These are phyloP conservation scores for Amanita fuliginea DNA, from an alignment of 768 basidiomycete species.

Conservation along the genomic window DNA sequence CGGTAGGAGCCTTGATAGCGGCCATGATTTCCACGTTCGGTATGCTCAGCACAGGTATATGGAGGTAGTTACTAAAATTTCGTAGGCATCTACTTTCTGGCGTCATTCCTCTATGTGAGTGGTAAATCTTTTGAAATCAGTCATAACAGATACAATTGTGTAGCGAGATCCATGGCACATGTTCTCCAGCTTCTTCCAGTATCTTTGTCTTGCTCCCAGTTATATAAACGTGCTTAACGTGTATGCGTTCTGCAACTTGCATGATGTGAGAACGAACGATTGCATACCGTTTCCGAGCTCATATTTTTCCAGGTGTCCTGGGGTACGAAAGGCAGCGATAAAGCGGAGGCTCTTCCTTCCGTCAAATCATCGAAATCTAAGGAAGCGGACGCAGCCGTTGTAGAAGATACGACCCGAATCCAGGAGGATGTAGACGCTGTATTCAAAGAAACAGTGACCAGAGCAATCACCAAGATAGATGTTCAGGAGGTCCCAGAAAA, in stretches of 20 bases:
- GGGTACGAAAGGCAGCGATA: conserved; percentile 95
- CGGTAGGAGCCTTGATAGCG: conserved; percentile 73
- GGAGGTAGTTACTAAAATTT: neutral
- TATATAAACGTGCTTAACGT: conserved; percentile 95
- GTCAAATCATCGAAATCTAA: conserved; percentile 77
- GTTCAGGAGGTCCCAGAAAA: conserved; percentile 60
- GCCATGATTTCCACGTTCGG: conserved; percentile 87
- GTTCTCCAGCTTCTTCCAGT: conserved; percentile 90
- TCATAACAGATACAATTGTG: neutral
- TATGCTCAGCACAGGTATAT: conserved; percentile 14
- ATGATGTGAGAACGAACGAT: conserved; percentile 46
- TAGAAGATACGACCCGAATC: conserved; percentile 74
- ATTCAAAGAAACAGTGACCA: conserved; percentile 87
- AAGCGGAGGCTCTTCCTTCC: conserved; percentile 84
- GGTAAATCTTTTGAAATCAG: neutral
- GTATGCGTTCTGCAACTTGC: conserved; percentile 95
- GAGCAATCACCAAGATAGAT: conserved; percentile 69
- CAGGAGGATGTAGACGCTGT: conserved; percentile 85
- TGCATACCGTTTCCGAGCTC: neutral
- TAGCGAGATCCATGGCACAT: conserved; percentile 98
- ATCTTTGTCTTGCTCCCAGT: conserved; percentile 80
- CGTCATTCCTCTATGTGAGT: conserved; percentile 80
- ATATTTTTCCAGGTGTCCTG: conserved; percentile 53
- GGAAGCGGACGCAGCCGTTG: conserved; percentile 63
- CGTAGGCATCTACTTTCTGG: conserved; percentile 66